Evolutionary conservation across 73 alveolate genomes (phyloP), one percentile per base, ranked within the genome.

Genomic region (Uronychia binucleata): DNA sequence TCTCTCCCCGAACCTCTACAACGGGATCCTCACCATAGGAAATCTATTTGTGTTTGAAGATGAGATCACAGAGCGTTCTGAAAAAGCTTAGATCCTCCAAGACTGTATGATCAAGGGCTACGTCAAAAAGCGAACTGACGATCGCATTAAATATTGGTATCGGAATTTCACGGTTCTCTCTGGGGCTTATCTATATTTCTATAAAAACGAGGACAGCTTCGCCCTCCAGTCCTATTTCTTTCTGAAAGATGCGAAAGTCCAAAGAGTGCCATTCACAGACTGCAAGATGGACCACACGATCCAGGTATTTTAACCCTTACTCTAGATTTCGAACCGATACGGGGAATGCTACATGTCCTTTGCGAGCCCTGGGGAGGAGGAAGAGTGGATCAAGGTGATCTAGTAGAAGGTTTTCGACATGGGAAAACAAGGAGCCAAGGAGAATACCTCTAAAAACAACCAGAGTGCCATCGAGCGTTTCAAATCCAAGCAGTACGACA

Each of bases 181-280:
- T 27, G 90, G 90, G 5, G 34, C 26, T 58, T 83, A 83, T 76
- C 75, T 83, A 0, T 83, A 83, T 75, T 83, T 83, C 67, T 83
- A 83, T 29, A 83, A 83, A 76, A 82, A 74, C n/a, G 30, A 59
- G 0, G 1, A 83, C 0, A n/a, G 32, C 30, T 0, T 30, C 19
- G 13, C 31, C 85, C 90, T 82, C 31, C 34, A 33, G 26, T 11
- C 78, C 28, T 83, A 83, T 76, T 83, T 25, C 57, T 83, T 33
- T 31, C 34, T 83, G 0, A 83, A 76, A 31, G 84, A 57, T 14
- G 57, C 85, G n/a, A n/a, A n/a, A n/a, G n/a, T n/a, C n/a, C n/a
- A n/a, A n/a, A n/a, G n/a, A n/a, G n/a, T n/a, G n/a, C n/a, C n/a
- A n/a, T n/a, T n/a, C n/a, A n/a, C n/a, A n/a, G n/a, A n/a, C n/a